Evolutionary conservation across 148 eudicot species (phyloP).

Genomic region (Polygonum aviculare): DNA sequence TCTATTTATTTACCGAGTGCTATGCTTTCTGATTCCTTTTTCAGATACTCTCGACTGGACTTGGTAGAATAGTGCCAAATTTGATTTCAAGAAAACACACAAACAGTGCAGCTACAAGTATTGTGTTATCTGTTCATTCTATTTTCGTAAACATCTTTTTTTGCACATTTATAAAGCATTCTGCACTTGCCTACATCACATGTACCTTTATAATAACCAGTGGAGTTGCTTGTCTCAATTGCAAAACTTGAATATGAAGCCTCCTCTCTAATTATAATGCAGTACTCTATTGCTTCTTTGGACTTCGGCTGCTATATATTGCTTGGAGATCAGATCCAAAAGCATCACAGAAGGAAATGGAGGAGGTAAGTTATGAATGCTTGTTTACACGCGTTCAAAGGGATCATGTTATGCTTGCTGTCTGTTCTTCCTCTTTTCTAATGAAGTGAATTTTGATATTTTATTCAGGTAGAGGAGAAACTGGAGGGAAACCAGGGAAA

Average conservation of each 20-base stretch:
- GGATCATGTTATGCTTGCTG: background rate
- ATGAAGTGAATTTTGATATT: background rate
- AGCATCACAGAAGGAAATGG: constrained; percentile 88
- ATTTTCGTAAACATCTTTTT: background rate
- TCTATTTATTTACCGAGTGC: background rate
- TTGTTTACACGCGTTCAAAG: background rate
- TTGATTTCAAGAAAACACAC: constrained; percentile 91
- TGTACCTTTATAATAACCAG: background rate
- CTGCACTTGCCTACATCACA: background rate
- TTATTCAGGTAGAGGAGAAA: constrained; percentile 85
- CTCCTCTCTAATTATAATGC: constrained; percentile 24
- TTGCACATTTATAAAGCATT: background rate
- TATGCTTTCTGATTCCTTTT: background rate
- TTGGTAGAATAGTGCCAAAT: constrained; percentile 91
- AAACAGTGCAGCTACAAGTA: constrained; percentile 97
- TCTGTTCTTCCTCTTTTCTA: background rate
- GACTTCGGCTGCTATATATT: constrained; percentile 85
- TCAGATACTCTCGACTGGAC: constrained; percentile 86
- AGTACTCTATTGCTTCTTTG: constrained; percentile 89
- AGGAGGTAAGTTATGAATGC: constrained; percentile 51
- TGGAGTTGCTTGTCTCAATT: background rate
- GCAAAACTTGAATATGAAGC: background rate
- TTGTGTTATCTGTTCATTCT: background rate
- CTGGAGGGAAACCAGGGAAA: constrained; percentile 94
- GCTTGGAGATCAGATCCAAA: constrained; percentile 94